phyloP scores from a whole-genome alignment of 306 rosid genomes.

The Mimosa pudica region DNA sequence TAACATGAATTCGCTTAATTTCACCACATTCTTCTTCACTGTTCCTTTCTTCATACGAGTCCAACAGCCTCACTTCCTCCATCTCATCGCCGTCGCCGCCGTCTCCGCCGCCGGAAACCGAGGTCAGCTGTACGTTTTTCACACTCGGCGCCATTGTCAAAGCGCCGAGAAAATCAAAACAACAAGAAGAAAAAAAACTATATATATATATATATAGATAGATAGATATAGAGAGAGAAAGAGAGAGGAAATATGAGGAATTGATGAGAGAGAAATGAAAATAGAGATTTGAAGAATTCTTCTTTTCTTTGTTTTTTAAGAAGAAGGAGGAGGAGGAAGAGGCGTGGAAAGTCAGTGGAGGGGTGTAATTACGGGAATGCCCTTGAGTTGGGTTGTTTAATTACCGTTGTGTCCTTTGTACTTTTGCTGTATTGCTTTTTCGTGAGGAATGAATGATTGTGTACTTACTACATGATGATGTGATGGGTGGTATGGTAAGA shows the following conservation, averaged over 20 bases:
- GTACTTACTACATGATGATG: too few relatives aligned
- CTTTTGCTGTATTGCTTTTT: background rate
- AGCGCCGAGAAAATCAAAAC: constrained; percentile 18
- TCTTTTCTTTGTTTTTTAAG: too few relatives aligned
- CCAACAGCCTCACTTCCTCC: constrained; percentile 77
- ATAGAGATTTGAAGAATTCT: constrained; percentile 34
- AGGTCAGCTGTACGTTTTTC: constrained; percentile 43
- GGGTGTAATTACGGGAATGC: background rate
- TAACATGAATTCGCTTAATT: constrained; percentile 61
- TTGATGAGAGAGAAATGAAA: background rate
- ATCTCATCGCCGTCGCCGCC: constrained; percentile 44
- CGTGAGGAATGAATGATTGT: background rate
- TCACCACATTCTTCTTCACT: constrained; percentile 42
- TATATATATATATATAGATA: background rate
- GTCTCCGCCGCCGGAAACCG: constrained; percentile 9
- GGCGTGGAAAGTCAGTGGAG: background rate
- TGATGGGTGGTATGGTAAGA: too few relatives aligned
- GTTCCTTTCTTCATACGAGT: constrained; percentile 47
- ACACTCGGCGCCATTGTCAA: constrained; percentile 43
- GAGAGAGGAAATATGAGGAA: constrained; percentile 2
- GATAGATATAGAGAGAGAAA: background rate
- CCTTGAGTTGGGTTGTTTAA: background rate
- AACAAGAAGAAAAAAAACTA: constrained; percentile 8
- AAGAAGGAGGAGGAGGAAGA: background rate
- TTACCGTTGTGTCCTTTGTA: background rate